Evolutionary conservation across 495 filamentous ascomycete genomes (phyloP).

Genomic region (Penicillium antarcticum): DNA sequence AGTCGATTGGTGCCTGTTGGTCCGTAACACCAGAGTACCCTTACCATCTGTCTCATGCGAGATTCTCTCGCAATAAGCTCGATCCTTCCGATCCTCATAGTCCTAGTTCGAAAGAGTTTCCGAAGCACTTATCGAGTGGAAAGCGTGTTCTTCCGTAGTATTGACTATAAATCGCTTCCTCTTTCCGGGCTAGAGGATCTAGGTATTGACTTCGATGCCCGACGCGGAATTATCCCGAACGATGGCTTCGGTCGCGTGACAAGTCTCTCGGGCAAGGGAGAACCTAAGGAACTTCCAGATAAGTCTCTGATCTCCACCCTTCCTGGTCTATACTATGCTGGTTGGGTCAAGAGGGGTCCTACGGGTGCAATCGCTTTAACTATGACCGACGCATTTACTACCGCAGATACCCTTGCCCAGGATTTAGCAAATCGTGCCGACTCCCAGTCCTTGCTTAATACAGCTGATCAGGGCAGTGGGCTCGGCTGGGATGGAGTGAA

Average conservation of each 20-base stretch:
- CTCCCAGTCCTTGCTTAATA: conserved; percentile 45
- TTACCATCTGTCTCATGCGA: conserved; percentile 52
- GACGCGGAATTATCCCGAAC: conserved; percentile 76
- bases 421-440: conserved; percentile 56
- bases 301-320: conserved; percentile 47
- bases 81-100: conserved; percentile 43
- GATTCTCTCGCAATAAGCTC: conserved; percentile 63
- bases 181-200: conserved; percentile 74
- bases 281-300: conserved; percentile 26
- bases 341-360: conserved; percentile 94
- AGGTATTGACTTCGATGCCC: conserved; percentile 72
- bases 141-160: conserved; percentile 76
- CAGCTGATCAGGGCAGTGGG: conserved; percentile 36
- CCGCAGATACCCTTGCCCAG: conserved; percentile 71
- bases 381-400: conserved; percentile 91
- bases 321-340: conserved; percentile 86
- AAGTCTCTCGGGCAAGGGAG: conserved; percentile 20
- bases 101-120: conserved; percentile 39
- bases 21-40: conserved; percentile 38
- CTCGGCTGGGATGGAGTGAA: conserved; percentile 76
- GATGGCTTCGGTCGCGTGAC: conserved; percentile 76
- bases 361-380: conserved; percentile 95
- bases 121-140: conserved; percentile 32
- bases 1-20: no score
- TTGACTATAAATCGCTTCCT: conserved; percentile 83